phyloP scores from a whole-genome alignment of 176 grass and related monocot genomes.

The Carex littledalei region DNA sequence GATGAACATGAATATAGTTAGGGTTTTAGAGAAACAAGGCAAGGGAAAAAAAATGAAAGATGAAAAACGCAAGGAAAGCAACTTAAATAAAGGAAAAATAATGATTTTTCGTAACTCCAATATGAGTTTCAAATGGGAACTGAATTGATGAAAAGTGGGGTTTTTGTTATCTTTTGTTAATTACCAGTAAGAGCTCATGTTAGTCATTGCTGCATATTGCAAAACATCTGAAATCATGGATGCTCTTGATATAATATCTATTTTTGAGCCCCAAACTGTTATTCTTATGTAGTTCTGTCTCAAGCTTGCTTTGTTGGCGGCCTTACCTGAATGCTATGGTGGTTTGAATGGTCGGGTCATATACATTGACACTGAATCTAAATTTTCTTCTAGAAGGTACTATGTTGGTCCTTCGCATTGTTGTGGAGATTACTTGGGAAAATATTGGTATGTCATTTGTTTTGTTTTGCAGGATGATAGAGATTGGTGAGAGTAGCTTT shows the following conservation, averaged over 20 bases:
- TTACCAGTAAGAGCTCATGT: not conserved
- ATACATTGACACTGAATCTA: constrained; percentile 91
- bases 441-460: not conserved
- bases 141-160: not conserved
- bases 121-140: not conserved
- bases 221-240: not conserved
- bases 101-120: not conserved
- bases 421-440: not conserved
- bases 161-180: not conserved
- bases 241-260: not conserved
- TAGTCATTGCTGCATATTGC: not conserved
- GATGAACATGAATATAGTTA: not conserved
- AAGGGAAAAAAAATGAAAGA: not conserved
- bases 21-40: not conserved
- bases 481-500: constrained; percentile 85
- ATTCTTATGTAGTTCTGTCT: constrained; percentile 67
- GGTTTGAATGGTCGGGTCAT: constrained; percentile 68
- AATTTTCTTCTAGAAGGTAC: constrained; percentile 91
- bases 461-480: constrained; percentile 59
- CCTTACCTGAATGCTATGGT: constrained; percentile 72
- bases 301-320: constrained; percentile 74
- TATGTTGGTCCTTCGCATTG: not conserved
- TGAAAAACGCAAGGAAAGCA: not conserved
- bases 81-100: not conserved
- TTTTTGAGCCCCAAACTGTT: not conserved